Evolutionary conservation across 2,329 filamentous ascomycete species (phyloP).

Genomic region (Aspergillus aculeatinus): DNA sequence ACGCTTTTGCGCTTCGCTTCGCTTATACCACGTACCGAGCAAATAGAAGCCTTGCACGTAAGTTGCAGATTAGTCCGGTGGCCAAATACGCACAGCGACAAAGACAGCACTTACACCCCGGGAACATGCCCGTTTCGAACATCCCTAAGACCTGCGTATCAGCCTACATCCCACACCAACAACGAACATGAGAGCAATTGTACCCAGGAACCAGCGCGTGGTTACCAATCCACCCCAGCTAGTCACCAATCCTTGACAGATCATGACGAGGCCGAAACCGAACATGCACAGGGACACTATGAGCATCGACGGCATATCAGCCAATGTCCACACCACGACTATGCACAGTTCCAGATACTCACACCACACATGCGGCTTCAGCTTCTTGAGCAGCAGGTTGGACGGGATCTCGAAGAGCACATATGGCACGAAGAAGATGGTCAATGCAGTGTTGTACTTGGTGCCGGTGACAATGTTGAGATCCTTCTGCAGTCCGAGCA

Average conservation of each 20-base stretch:
- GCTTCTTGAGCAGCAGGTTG: constrained; percentile 68
- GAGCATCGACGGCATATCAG: constrained; percentile 1
- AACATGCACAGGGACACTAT: constrained; percentile 76
- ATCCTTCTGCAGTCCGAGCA: constrained; percentile 65
- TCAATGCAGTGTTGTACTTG: constrained; percentile 72
- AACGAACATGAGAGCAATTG: background rate
- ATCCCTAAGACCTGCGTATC: constrained; percentile 44
- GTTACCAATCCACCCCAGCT: constrained; percentile 76
- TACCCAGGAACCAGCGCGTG: constrained; percentile 77
- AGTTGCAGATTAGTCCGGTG: background rate
- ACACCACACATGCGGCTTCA: constrained; percentile 67
- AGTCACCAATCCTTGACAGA: constrained; percentile 73
- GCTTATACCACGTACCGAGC: constrained; percentile 80
- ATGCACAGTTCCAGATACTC: constrained; percentile 19
- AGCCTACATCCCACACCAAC: background rate
- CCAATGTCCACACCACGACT: background rate
- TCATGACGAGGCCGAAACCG: constrained; percentile 71
- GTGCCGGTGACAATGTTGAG: constrained; percentile 54
- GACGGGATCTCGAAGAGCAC: constrained; percentile 65
- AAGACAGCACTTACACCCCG: constrained; percentile 55
- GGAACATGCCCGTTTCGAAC: constrained; percentile 70
- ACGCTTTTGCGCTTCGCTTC: constrained; percentile 82
- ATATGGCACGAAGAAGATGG: constrained; percentile 81
- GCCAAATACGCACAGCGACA: background rate
- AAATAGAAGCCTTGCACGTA: constrained; percentile 53